Evolutionary conservation across 169 alveolate species (phyloP).

Genomic region (Plasmodium vinckei): DNA sequence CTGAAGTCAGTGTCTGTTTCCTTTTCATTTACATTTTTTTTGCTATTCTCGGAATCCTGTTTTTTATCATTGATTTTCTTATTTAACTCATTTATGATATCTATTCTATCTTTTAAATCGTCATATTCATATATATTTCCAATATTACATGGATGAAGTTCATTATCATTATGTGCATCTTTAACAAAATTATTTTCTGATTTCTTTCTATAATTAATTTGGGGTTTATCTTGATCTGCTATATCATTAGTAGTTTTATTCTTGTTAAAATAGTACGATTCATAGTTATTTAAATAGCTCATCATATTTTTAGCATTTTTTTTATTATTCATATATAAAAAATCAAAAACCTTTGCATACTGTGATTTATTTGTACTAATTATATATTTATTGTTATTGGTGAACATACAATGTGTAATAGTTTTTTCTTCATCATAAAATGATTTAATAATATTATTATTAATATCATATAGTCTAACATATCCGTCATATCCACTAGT

Average conservation of each 20-base stretch:
- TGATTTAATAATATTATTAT: slow-evolving; percentile 63
- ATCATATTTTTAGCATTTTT: slow-evolving; percentile 51
- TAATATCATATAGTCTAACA: slow-evolving; percentile 67
- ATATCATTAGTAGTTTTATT: not conserved
- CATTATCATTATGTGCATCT: slow-evolving; percentile 36
- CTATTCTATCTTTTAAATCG: slow-evolving; percentile 42
- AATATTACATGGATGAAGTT: slow-evolving; percentile 19
- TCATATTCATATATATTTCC: slow-evolving; percentile 42
- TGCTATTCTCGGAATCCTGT: slow-evolving; percentile 3
- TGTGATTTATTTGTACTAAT: slow-evolving; percentile 66
- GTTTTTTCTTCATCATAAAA: slow-evolving; percentile 71
- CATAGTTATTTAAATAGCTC: slow-evolving; percentile 38
- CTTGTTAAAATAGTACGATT: slow-evolving; percentile 30
- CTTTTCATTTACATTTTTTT: not conserved
- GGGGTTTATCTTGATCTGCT: slow-evolving; percentile 1
- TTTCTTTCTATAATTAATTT: not conserved
- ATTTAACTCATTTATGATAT: slow-evolving; percentile 63
- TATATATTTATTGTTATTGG: slow-evolving; percentile 60
- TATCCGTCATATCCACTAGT: slow-evolving; percentile 76
- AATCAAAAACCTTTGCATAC: slow-evolving; percentile 48
- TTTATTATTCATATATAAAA: slow-evolving; percentile 69
- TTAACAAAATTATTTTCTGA: slow-evolving; percentile 36
- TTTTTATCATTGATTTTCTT: slow-evolving; percentile 16
- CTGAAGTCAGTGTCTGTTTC: slow-evolving; percentile 13
- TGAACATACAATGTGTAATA: slow-evolving; percentile 74